Base-by-base conservation (phyloP, 805 yeast genomes). In the Metschnikowia sp. region DNA sequence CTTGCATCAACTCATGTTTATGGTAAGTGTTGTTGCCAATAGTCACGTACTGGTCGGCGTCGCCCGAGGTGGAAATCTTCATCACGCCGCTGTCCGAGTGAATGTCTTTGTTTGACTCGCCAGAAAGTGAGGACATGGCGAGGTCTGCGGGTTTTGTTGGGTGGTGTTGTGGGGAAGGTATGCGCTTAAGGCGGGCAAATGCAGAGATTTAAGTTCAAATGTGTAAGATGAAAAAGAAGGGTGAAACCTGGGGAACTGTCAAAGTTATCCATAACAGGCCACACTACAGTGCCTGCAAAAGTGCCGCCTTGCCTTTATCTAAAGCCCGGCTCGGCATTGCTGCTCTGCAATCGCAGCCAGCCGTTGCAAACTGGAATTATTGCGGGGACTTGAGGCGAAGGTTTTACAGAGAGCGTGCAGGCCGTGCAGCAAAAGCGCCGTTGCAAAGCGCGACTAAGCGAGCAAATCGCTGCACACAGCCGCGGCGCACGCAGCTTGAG, bases 1-100 rank as follows among this genome's bases (percentile, higher is more conserved):
- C 73, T n/a, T 53, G 49, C 66, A 65, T 64, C 51, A 70, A 60
- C 47, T 70, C 75, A 48, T 62, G 57, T 39, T 63, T 60, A 40
- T 57, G 58, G 55, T 60, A 70, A 35, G 59, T 66, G 29, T 61
- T 54, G 32, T 56, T 60, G 32, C 67, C 73, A 36, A 70, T 59
- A 28, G 57, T 49, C 29, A 70, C 54, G 40, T 52, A 69, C 42
- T 70, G 72, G n/a, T 65, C 61, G 28, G 60, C 56, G 1, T 60
- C 69, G 3, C 72, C 75, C 13, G 61, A 31, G 30, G 66, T 58
- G 45, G 62, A 44, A 58, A 74, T 40, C 61, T 67, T 50, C n/a
- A 42, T 33, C 6, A 55, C 50, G 11, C 48, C 50, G 15, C 13
- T 32, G 22, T 40, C 48, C 32, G 53, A 46, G 36, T 40, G 45